Percentiles rank a stretch among this genome's conserved stretches.
Evolutionary conservation across 805 yeast genomes (phyloP).

Genomic region (Cyberlindnera maritima): DNA sequence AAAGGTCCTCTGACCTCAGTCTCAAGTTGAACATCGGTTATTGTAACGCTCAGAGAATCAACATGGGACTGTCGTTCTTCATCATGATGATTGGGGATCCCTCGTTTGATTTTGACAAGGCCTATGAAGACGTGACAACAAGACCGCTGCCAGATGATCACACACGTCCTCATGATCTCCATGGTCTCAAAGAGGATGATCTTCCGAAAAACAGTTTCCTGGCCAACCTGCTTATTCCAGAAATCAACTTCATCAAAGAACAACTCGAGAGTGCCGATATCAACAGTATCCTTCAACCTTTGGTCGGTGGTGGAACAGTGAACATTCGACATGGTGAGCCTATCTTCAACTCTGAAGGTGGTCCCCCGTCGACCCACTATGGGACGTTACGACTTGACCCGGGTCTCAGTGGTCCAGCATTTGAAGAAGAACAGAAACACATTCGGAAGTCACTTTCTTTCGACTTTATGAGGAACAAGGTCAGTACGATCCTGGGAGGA

Average conservation of each 20-base stretch:
- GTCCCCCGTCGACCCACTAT: neutral
- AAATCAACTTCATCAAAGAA: slow-evolving; percentile 7
- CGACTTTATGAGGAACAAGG: neutral
- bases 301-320: neutral
- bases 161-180: neutral
- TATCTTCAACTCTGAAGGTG: neutral
- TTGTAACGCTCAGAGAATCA: slow-evolving; percentile 20
- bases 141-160: neutral
- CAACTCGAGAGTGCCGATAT: slow-evolving; percentile 10
- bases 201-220: slow-evolving; percentile 16
- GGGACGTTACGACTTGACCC: neutral
- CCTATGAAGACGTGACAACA: slow-evolving; percentile 4
- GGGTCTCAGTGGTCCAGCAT: neutral
- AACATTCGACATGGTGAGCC: neutral
- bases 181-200: slow-evolving; percentile 4
- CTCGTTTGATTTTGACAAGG: slow-evolving; percentile 17
- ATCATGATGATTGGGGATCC: slow-evolving; percentile 17
- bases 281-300: slow-evolving; percentile 18
- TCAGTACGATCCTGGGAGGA: neutral
- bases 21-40: slow-evolving; percentile 6
- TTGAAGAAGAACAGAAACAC: neutral
- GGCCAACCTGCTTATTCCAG: slow-evolving; percentile 12
- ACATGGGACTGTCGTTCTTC: slow-evolving; percentile 15
- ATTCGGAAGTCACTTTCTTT: neutral
- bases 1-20: neutral